Evolutionary conservation across 371 early-diverging fungal species (phyloP), one percentile per base, ranked within the genome.

Genomic region (Saksenaea vasiformis): DNA sequence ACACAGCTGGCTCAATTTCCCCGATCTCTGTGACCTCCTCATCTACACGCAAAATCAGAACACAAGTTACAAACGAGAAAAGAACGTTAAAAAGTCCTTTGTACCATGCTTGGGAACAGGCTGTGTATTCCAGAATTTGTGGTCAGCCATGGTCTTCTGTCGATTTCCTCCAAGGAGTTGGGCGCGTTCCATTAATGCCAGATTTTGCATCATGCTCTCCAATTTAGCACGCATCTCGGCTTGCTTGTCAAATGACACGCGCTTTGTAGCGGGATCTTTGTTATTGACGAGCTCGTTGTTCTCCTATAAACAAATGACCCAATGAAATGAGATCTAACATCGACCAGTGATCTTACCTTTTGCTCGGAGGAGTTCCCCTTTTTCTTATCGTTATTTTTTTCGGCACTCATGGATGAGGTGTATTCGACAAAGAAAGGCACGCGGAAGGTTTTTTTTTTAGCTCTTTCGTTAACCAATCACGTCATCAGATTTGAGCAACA

Each of bases 111-210:
- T 80, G 39, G 92, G 90, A 15, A 98, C 98, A 17, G 98, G 98
- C 70, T 98, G 98, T 9, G 98, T 97, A 64, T 81, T 90, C 98
- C 98, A 98, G 67, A 98, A 98, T 76, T 93, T 88, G 83, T 96
- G 95, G 15, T 83, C 82, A 1, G 74, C 79, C 68, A 81, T 79
- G 19, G 82, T 77, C 63, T 85, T 87, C 15, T 61, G 65, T 15
- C 62, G 63, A 10, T 60, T 51, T n/a, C 69, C 28, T 58, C 69
- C 70, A 9, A 73, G 41, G 31, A 62, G 41, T 34, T 68, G 71
- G 43, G 64, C 36, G 53, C 66, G 58, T 60, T 79, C 79, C 66
- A 74, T 60, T 13, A 77, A 55, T 4, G 79, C 70, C 55, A 82
- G 67, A 34, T 62, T 73, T 37, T 70, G 72, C 69, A 81, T 72